phyloP scores from a whole-genome alignment of 1,139 yeast genomes.

The Schizosaccharomyces versatilis region DNA sequence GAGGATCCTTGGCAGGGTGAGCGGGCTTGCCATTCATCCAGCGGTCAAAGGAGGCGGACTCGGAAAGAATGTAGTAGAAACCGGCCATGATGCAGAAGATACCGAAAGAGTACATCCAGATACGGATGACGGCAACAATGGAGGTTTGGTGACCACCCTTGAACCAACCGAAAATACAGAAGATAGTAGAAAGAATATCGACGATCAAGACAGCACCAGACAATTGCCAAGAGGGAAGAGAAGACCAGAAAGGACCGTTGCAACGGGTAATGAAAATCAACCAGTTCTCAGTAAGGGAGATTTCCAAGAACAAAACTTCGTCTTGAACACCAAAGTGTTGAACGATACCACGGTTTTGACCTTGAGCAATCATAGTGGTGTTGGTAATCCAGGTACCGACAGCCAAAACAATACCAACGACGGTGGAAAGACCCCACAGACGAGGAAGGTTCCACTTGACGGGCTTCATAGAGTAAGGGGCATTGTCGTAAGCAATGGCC shows the following conservation, averaged over 20 bases:
- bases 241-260: conserved; percentile 58
- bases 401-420: conserved; percentile 45
- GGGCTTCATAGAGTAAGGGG: conserved; percentile 91
- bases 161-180: conserved; percentile 54
- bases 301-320: conserved; percentile 49
- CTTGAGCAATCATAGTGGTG: conserved; percentile 36
- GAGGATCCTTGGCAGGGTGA: conserved; percentile 14
- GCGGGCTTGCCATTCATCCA: conserved; percentile 61
- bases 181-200: conserved; percentile 47
- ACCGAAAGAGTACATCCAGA: conserved; percentile 50
- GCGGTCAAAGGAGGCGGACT: conserved; percentile 72
- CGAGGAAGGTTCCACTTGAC: conserved; percentile 94
- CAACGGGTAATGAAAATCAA: conserved; percentile 59
- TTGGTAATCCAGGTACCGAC: conserved; percentile 53
- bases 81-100: conserved; percentile 52
- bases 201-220: conserved; percentile 47
- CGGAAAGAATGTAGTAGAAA: conserved; percentile 50
- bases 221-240: conserved; percentile 53
- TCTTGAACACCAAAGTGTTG: conserved; percentile 53
- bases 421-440: conserved; percentile 57
- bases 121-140: conserved; percentile 43
- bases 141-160: conserved; percentile 42
- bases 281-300: conserved; percentile 60
- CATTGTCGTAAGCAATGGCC: conserved; percentile 64
- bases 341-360: conserved; percentile 35